phyloP scores from a whole-genome alignment of 1,284 basidiomycete species.

The Rhodotorula sp. region DNA sequence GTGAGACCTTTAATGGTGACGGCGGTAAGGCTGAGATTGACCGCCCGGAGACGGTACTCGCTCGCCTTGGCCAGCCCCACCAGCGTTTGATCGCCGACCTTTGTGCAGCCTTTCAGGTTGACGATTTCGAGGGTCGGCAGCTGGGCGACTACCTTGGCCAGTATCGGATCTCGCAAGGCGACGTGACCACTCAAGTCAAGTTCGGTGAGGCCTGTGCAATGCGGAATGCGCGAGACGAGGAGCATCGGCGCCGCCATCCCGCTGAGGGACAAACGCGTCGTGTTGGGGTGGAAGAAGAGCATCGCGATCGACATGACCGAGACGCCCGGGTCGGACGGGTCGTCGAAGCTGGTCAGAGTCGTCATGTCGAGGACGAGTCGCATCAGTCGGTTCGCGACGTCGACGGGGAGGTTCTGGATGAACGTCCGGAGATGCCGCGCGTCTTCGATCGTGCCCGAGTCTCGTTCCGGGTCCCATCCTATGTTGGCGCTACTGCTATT shows the following conservation, averaged over 20 bases:
- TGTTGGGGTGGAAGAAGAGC: slow-evolving; percentile 32
- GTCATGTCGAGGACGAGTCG: slow-evolving; percentile 20
- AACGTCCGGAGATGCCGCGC: slow-evolving; percentile 10
- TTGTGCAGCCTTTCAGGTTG: slow-evolving; percentile 39
- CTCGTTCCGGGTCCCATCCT: slow-evolving; percentile 31
- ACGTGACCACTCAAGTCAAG: slow-evolving; percentile 36
- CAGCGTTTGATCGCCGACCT: slow-evolving; percentile 40
- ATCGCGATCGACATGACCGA: slow-evolving; percentile 23
- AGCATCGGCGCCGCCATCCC: slow-evolving; percentile 18
- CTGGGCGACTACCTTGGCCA: slow-evolving; percentile 34
- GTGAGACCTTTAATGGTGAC: slow-evolving; percentile 40
- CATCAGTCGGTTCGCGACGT: slow-evolving; percentile 24
- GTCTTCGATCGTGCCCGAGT: background rate
- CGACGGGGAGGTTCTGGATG: slow-evolving; percentile 19
- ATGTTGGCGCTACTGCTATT: slow-evolving; percentile 2
- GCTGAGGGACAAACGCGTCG: slow-evolving; percentile 27
- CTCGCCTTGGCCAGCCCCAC: slow-evolving; percentile 36
- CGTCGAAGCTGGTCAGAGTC: background rate
- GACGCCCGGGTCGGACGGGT: slow-evolving; percentile 23
- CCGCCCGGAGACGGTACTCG: slow-evolving; percentile 22
- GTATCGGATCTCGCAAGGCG: slow-evolving; percentile 27
- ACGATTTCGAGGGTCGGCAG: slow-evolving; percentile 36
- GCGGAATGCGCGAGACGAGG: slow-evolving; percentile 30
- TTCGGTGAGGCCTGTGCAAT: slow-evolving; percentile 31
- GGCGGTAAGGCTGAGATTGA: slow-evolving; percentile 42